A percentile compares a stretch with the other conserved stretches of the same genome.
Evolutionary conservation across 2,329 filamentous ascomycete species (phyloP).

Genomic region (Cladophialophora bantiana): DNA sequence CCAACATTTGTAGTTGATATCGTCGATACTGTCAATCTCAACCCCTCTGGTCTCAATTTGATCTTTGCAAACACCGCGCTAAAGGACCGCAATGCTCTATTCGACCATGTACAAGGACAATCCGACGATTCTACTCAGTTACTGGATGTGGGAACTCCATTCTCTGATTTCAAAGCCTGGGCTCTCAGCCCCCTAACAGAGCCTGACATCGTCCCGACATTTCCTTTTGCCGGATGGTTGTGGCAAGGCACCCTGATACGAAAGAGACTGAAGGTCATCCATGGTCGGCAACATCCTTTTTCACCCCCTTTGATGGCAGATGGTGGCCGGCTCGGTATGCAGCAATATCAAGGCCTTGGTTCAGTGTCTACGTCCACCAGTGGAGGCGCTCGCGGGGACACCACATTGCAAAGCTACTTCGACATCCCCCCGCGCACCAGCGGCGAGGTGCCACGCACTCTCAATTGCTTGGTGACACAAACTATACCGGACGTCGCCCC

Average conservation of each 20-base stretch:
- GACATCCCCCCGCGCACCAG: slow-evolving; percentile 28
- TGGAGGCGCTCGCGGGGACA: slow-evolving; percentile 37
- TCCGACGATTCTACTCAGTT: slow-evolving; percentile 51
- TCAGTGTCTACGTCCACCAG: slow-evolving; percentile 35
- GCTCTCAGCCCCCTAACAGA: slow-evolving; percentile 63
- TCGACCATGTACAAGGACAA: slow-evolving; percentile 64
- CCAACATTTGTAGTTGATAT: slow-evolving; percentile 79
- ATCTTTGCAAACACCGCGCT: slow-evolving; percentile 74
- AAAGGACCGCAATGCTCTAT: slow-evolving; percentile 62
- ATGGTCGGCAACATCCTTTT: slow-evolving; percentile 52
- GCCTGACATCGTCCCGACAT: slow-evolving; percentile 61
- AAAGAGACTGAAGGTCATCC: slow-evolving; percentile 72
- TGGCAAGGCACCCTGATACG: slow-evolving; percentile 77
- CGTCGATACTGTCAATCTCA: slow-evolving; percentile 63
- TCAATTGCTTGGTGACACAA: slow-evolving; percentile 23
- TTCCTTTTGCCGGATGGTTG: slow-evolving; percentile 67
- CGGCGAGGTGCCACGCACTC: slow-evolving; percentile 18
- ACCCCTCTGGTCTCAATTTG: slow-evolving; percentile 63
- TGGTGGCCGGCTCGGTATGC: slow-evolving; percentile 40
- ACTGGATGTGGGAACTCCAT: slow-evolving; percentile 52
- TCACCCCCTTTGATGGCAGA: slow-evolving; percentile 43
- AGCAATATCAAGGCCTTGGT: slow-evolving; percentile 46
- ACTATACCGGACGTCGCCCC: slow-evolving; percentile 17
- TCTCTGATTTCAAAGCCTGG: slow-evolving; percentile 73
- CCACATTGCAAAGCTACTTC: slow-evolving; percentile 34